phyloP scores from a whole-genome alignment of 140 eudicot genomes.

The Erigeron philadelphicus region DNA sequence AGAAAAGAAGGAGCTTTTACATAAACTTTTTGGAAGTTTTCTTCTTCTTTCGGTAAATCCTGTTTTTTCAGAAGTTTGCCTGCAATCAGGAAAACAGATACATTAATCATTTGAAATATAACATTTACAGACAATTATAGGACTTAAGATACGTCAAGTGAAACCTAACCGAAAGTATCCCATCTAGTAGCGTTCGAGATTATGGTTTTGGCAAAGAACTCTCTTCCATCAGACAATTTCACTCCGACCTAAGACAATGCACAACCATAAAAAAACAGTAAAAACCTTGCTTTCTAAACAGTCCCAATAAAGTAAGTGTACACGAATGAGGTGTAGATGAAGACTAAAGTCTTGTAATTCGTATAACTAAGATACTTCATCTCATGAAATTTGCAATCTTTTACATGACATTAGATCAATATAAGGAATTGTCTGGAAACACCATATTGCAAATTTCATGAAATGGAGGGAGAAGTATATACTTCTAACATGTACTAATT shows the following conservation, averaged over 20 bases:
- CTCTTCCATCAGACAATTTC: conserved; percentile 74
- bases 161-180: conserved; percentile 87
- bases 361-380: not conserved
- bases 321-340: not conserved
- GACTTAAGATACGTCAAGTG: conserved; percentile 12
- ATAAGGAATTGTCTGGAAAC: not conserved
- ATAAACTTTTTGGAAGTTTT: conserved; percentile 73
- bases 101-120: not conserved
- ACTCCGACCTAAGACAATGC: conserved; percentile 67
- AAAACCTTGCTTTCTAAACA: no score
- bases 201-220: conserved; percentile 79
- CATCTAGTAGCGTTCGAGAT: conserved; percentile 97
- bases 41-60: conserved; percentile 84
- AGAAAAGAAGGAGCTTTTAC: conserved; percentile 97
- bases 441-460: not conserved
- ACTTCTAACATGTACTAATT: not conserved
- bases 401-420: conserved; percentile 3
- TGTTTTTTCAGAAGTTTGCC: conserved; percentile 83
- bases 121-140: not conserved
- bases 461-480: not conserved
- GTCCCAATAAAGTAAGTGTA: not conserved
- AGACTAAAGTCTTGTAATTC: not conserved
- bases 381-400: conserved; percentile 2
- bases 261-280: not conserved
- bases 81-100: conserved; percentile 23